Conservation (phyloP, 176 grass and related monocot genomes). For the Hsuehochloa calcarea region DNA sequence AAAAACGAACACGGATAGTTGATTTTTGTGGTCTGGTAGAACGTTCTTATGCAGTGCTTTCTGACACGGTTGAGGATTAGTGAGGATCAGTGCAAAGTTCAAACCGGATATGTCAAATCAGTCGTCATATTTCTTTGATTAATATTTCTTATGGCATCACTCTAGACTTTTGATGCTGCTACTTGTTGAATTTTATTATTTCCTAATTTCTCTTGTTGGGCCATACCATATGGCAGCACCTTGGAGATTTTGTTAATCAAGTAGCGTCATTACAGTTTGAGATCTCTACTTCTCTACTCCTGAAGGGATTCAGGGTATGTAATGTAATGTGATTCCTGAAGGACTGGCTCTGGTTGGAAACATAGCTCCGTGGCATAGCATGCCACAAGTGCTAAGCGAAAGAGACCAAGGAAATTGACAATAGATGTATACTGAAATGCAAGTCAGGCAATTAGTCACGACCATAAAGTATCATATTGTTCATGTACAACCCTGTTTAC, state of each 20-base stretch:
- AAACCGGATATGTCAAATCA: constrained; percentile 10
- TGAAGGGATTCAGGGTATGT: background rate
- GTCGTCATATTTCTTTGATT: constrained; percentile 6
- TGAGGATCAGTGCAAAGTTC: background rate
- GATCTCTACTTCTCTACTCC: background rate
- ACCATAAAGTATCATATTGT: background rate
- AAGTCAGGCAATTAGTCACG: background rate
- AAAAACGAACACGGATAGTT: background rate
- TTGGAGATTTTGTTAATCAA: background rate
- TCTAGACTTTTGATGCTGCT: background rate
- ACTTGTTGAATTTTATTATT: background rate
- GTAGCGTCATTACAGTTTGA: background rate
- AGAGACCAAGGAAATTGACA: background rate
- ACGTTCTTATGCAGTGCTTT: background rate
- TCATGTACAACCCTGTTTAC: constrained; percentile 22
- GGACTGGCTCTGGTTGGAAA: background rate
- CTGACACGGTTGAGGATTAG: background rate
- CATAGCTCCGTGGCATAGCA: background rate
- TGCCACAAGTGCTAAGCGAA: background rate
- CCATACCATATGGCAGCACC: background rate
- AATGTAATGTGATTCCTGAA: background rate
- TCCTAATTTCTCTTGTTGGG: background rate
- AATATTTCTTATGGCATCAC: background rate
- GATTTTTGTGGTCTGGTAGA: background rate
- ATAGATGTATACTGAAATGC: background rate